Conservation (phyloP, 2,329 filamentous ascomycete species). For the Polytolypa hystricis region DNA sequence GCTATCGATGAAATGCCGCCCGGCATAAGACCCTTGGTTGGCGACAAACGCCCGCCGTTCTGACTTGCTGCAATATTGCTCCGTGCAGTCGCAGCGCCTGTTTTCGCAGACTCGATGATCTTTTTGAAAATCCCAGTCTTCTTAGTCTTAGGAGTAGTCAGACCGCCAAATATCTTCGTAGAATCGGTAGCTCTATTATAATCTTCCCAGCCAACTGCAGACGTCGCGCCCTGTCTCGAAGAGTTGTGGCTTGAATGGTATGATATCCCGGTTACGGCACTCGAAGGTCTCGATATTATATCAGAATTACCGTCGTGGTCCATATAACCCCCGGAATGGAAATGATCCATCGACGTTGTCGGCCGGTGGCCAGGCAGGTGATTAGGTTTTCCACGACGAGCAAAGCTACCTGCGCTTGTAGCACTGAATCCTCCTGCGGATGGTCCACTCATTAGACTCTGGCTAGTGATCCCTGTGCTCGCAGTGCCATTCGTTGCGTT, state of each 20-base stretch:
- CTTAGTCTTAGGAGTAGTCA: slow-evolving; percentile 62
- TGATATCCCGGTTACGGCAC: slow-evolving; percentile 61
- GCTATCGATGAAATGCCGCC: slow-evolving; percentile 35
- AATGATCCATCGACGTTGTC: slow-evolving; percentile 33
- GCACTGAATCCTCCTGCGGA: slow-evolving; percentile 88
- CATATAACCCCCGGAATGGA: slow-evolving; percentile 28
- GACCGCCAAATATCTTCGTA: slow-evolving; percentile 62
- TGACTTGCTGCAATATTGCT: slow-evolving; percentile 66
- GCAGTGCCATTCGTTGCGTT: slow-evolving; percentile 52
- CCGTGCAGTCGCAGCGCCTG: slow-evolving; percentile 77
- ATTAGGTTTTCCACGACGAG: slow-evolving; percentile 52
- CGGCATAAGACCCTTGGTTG: slow-evolving; percentile 38
- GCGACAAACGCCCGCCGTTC: slow-evolving; percentile 33
- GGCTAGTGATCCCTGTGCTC: slow-evolving; percentile 66
- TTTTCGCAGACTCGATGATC: slow-evolving; percentile 88
- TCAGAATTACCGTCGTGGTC: slow-evolving; percentile 24
- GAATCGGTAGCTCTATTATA: slow-evolving; percentile 48
- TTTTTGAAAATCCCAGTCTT: slow-evolving; percentile 92
- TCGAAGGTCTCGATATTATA: slow-evolving; percentile 34
- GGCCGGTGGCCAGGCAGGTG: slow-evolving; percentile 28
- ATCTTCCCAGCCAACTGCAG: slow-evolving; percentile 51
- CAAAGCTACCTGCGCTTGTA: slow-evolving; percentile 88
- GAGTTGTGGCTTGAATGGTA: slow-evolving; percentile 79
- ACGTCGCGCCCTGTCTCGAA: slow-evolving; percentile 47
- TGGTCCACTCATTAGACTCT: slow-evolving; percentile 84